Evolutionary conservation across 1,284 basidiomycete genomes (phyloP).

Genomic region (Puccinia coronata): DNA sequence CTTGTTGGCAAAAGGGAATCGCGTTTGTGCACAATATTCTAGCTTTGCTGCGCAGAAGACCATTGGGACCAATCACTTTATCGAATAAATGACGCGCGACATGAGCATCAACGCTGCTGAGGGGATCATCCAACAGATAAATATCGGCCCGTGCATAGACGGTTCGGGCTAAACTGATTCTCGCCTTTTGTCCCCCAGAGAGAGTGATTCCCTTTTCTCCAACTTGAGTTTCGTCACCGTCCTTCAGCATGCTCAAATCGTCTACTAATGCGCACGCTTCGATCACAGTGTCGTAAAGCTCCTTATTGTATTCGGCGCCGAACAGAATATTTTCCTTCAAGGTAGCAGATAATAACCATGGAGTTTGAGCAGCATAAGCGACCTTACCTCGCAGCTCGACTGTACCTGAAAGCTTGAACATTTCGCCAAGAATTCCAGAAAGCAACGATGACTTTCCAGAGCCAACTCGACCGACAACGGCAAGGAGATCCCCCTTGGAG

Average conservation of each 20-base stretch:
- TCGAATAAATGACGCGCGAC: conserved; percentile 68
- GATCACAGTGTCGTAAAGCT: conserved; percentile 59
- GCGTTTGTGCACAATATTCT: conserved; percentile 87
- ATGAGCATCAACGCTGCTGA: conserved; percentile 70
- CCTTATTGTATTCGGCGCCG: conserved; percentile 79
- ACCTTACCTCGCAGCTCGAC: conserved; percentile 72
- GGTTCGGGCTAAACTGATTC: conserved; percentile 67
- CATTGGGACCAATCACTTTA: conserved; percentile 83
- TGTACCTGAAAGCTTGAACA: conserved; percentile 74
- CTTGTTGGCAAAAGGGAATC: conserved; percentile 77
- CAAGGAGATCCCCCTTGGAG: conserved; percentile 81
- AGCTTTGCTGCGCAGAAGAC: conserved; percentile 80
- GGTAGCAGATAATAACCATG: conserved; percentile 76
- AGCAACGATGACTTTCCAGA: conserved; percentile 70
- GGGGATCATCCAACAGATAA: conserved; percentile 66
- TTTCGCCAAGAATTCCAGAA: conserved; percentile 78
- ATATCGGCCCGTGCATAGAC: conserved; percentile 75
- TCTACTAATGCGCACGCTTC: conserved; percentile 79
- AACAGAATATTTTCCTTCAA: conserved; percentile 87
- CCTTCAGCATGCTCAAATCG: conserved; percentile 73
- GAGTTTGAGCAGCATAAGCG: conserved; percentile 77
- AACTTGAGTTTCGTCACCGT: conserved; percentile 75
- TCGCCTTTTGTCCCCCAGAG: conserved; percentile 51
- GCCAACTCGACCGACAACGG: conserved; percentile 86
- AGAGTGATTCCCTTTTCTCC: conserved; percentile 69